Percentiles rank a stretch among this genome's conserved stretches.
Conservation (phyloP, 139 green algal genomes). For the Picochlorum sp. region DNA sequence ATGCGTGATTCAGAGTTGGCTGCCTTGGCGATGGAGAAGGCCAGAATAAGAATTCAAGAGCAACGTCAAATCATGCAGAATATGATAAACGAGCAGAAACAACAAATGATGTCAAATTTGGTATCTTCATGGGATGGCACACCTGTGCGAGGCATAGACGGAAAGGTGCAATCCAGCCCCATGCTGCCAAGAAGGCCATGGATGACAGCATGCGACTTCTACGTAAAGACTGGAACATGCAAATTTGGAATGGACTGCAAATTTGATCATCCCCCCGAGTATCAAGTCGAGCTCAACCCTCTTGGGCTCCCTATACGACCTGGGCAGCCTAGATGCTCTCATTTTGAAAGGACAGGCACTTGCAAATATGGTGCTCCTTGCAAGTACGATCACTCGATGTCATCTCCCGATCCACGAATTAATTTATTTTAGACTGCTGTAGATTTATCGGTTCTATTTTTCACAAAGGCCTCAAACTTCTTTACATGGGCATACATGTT, state of each 20-base stretch:
- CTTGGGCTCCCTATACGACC: slow-evolving; percentile 55
- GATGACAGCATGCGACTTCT: slow-evolving; percentile 76
- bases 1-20: neutral
- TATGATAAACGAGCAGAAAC: neutral
- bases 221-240: slow-evolving; percentile 77
- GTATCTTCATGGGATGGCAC: too few species aligned
- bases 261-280: slow-evolving; percentile 77
- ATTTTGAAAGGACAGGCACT: slow-evolving; percentile 65
- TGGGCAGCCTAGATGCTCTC: slow-evolving; percentile 58
- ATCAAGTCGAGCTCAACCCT: slow-evolving; percentile 46
- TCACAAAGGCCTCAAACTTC: too few species aligned
- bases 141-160: too few species aligned
- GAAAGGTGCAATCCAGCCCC: neutral
- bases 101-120: neutral
- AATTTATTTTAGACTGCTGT: too few species aligned
- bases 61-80: neutral
- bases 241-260: slow-evolving; percentile 70
- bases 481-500: too few species aligned
- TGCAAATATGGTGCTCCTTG: slow-evolving; percentile 88
- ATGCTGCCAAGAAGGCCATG: slow-evolving; percentile 54
- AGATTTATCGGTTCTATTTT: too few species aligned
- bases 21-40: neutral
- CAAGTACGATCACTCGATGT: slow-evolving; percentile 82
- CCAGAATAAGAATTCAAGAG: neutral
- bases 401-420: too few species aligned